Evolutionary conservation across 2,329 filamentous ascomycete species (phyloP), one percentile per base, ranked within the genome.

Genomic region (Neopestalotiopsis clavispora): DNA sequence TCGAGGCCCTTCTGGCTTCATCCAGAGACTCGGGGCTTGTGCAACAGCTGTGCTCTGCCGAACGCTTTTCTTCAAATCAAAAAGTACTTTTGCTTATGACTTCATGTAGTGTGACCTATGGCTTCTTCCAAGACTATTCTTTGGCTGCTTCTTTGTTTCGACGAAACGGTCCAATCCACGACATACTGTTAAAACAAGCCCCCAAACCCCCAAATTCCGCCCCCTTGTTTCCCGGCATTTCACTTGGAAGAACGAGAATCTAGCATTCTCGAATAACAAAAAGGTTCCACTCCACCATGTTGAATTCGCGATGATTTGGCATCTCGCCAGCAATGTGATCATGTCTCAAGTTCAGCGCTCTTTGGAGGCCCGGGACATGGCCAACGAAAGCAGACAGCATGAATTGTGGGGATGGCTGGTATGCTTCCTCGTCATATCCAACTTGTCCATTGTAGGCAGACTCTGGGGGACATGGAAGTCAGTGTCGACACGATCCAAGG

Each of bases 381-480:
- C 70, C 28, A 62, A 71, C 65, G 73, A 74, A 13, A 74, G 70
- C 5, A 68, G 71, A 56, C 72, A 74, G 40, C 71, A 71, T 12
- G 71, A 69, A 5, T 68, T 75, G 17, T 75, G 74, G 74, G 72
- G 71, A 10, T 75, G 69, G 62, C 57, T 75, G 14, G 67, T 71
- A 49, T 60, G 69, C 40, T 75, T 75, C 40, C 71, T 75, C 20
- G 13, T 75, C 13, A 72, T 75, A 34, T 74, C 71, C 42, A 69
- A 75, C 66, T 64, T 71, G 3, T 69, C 69, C 12, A 72, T 75
- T 45, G 68, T 57, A 28, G 72, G 72, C 0, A 69, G 74, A 49
- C 45, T 75, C 52, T 75, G 74, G 73, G 73, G 71, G 14, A 75
- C 72, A 34, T 73, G 74, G 72, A 71, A 61, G 20, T 71, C 73